A percentile compares a stretch with the other conserved stretches of the same genome.
phyloP scores from a whole-genome alignment of 805 yeast genomes.

The Candida schatavii region DNA sequence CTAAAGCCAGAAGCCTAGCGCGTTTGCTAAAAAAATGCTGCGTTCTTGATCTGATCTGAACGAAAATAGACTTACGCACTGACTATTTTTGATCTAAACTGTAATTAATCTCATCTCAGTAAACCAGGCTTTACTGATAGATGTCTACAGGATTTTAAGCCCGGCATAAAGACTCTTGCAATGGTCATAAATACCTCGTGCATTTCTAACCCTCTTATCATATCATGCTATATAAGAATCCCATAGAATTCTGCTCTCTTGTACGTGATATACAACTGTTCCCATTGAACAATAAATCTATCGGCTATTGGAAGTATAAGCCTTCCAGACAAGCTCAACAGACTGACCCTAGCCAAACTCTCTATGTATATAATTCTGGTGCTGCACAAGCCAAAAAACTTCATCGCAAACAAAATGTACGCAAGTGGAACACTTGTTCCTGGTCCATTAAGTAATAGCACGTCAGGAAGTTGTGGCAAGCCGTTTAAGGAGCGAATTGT shows the following conservation, averaged over 20 bases:
- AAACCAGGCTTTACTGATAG: too few relatives aligned
- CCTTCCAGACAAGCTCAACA: conserved; percentile 73
- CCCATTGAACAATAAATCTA: conserved; percentile 91
- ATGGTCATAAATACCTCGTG: too few relatives aligned
- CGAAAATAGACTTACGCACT: too few relatives aligned
- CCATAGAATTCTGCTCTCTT: conserved; percentile 74
- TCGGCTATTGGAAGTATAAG: conserved; percentile 69
- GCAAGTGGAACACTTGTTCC: conserved; percentile 77
- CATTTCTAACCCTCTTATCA: too few relatives aligned
- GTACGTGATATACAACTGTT: conserved; percentile 48
- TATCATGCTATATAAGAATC: conserved; percentile 62
- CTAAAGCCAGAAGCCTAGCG: too few relatives aligned
- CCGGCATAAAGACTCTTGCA: too few relatives aligned
- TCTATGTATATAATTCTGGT: conserved; percentile 77
- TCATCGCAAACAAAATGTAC: conserved; percentile 50
- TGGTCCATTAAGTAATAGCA: conserved; percentile 70
- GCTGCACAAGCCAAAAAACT: conserved; percentile 42
- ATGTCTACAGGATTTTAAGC: too few relatives aligned
- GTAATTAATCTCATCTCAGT: too few relatives aligned
- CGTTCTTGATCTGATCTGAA: too few relatives aligned
- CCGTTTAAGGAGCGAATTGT: conserved; percentile 24
- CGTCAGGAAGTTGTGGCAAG: conserved; percentile 35
- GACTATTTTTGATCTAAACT: too few relatives aligned
- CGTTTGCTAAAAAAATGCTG: too few relatives aligned
- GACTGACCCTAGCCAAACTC: conserved; percentile 77